These are phyloP conservation scores for Protomyces lactucae-debilis DNA, from an alignment of 1,139 yeast genomes.

Conservation along the genomic window DNA sequence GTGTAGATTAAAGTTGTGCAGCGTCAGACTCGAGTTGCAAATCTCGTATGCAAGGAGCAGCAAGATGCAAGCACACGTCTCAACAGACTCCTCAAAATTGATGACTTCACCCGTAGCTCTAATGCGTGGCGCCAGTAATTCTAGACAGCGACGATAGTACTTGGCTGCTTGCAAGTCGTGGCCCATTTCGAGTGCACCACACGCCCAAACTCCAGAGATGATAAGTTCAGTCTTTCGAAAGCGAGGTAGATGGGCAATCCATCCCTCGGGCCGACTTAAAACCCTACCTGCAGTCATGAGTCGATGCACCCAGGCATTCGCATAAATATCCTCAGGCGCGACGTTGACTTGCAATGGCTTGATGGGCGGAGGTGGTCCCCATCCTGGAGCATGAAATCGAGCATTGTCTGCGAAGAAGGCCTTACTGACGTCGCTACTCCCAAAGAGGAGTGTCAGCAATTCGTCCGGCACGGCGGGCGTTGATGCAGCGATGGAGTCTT, in stretches of 20 bases:
- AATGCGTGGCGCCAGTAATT: not conserved
- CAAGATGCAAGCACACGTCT: not conserved
- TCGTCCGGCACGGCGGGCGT: not conserved
- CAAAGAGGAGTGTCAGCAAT: not conserved
- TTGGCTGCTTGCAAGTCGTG: not conserved
- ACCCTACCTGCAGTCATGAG: not conserved
- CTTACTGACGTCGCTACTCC: not conserved
- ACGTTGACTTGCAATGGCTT: not conserved
- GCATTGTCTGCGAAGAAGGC: slow-evolving; percentile 1
- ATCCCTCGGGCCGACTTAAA: not conserved
- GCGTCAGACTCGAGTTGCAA: not conserved
- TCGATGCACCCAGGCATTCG: not conserved
- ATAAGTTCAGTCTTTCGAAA: not conserved
- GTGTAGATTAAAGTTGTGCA: not conserved
- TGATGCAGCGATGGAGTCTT: not conserved
- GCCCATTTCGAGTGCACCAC: slow-evolving; percentile 4
- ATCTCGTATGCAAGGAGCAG: not conserved
- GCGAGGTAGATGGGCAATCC: not conserved
- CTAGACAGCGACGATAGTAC: slow-evolving; percentile 3
- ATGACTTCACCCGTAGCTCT: not conserved
- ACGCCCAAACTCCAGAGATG: not conserved
- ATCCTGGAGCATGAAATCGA: not conserved
- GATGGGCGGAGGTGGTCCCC: not conserved
- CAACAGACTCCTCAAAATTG: not conserved
- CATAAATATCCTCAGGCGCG: not conserved